These are phyloP conservation scores for Lepidium africanum DNA, from an alignment of 345 rosid genomes.

Conservation along the genomic window DNA sequence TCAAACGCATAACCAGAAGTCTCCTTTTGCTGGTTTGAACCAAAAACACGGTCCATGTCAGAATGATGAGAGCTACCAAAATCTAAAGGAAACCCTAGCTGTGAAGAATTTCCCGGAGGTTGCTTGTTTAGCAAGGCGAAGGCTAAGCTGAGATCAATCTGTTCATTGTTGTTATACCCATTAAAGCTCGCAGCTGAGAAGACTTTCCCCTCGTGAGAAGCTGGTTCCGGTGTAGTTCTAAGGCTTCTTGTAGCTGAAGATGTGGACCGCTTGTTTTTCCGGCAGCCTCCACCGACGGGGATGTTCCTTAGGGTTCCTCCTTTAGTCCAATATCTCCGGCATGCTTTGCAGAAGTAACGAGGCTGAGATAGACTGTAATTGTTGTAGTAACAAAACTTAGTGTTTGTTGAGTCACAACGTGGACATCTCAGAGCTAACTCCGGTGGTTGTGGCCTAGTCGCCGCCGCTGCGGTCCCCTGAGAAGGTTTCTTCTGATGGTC, in stretches of 20 bases:
- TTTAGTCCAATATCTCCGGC: conserved; percentile 83
- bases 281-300: conserved; percentile 77
- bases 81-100: conserved; percentile 40
- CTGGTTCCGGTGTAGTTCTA: conserved; percentile 32
- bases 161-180: conserved; percentile 34
- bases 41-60: conserved; percentile 20
- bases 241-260: conserved; percentile 34
- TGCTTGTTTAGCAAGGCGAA: conserved; percentile 75
- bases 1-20: conserved; percentile 17
- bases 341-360: conserved; percentile 77
- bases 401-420: conserved; percentile 73
- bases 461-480: neutral
- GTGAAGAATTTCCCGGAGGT: conserved; percentile 27
- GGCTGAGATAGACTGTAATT: conserved; percentile 86
- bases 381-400: conserved; percentile 88
- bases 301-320: conserved; percentile 77
- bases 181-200: conserved; percentile 31
- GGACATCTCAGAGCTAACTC: conserved; percentile 71
- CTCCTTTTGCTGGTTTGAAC: conserved; percentile 8
- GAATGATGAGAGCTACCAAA: conserved; percentile 22
- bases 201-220: conserved; percentile 23
- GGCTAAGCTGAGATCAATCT: conserved; percentile 61
- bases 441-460: conserved; percentile 46
- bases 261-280: conserved; percentile 64
- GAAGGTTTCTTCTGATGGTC: conserved; percentile 19